phyloP scores from a whole-genome alignment of 2,329 filamentous ascomycete genomes.

The Fusarium chuoi region DNA sequence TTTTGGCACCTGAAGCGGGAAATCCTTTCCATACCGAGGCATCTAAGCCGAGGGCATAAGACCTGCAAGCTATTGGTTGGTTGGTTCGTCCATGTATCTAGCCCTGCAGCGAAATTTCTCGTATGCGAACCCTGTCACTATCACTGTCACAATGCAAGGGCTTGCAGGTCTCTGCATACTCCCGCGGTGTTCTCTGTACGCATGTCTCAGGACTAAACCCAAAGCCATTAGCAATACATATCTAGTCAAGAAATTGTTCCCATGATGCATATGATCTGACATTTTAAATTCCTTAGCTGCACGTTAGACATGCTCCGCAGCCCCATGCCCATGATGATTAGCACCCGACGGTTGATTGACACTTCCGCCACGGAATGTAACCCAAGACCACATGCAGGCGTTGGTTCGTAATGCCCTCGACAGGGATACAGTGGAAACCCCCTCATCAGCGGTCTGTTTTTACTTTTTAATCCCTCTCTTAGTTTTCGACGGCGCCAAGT shows the following conservation, averaged over 20 bases:
- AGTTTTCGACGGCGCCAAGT: neutral
- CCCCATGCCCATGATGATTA: neutral
- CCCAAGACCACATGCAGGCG: neutral
- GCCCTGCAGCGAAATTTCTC: neutral
- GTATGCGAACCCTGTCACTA: neutral
- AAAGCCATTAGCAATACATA: neutral
- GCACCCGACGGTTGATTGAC: neutral
- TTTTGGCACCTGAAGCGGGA: too few species aligned
- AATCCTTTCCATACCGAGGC: too few species aligned
- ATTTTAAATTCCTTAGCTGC: neutral
- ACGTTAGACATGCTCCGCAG: neutral
- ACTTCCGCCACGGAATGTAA: neutral
- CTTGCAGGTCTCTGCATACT: neutral
- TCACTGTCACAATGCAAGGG: neutral
- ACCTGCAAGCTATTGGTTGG: neutral
- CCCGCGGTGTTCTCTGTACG: neutral
- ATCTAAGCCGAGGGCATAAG: too few species aligned
- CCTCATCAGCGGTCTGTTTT: neutral
- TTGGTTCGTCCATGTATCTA: neutral
- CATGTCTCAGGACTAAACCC: neutral
- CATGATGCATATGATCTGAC: neutral
- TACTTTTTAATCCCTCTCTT: neutral
- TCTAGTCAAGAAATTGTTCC: rapidly evolving
- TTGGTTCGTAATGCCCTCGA: neutral
- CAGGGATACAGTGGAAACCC: neutral